Base-by-base conservation (phyloP, 2,329 filamentous ascomycete species). In the Paradendryphiella salina region DNA sequence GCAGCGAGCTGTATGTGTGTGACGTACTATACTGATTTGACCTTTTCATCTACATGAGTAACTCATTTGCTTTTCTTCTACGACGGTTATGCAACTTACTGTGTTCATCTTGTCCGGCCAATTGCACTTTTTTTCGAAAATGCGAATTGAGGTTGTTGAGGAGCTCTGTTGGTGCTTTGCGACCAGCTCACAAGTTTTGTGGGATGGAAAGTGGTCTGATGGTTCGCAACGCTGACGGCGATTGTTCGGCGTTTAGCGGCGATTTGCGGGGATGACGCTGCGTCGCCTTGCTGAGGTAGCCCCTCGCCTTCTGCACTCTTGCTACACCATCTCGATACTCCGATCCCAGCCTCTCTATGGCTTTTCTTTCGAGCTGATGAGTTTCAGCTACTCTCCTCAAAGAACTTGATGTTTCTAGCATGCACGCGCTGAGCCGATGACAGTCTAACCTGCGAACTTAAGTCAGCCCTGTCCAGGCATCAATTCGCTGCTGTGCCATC, bases 11-110 rank as follows among this genome's bases (percentile, higher is more conserved):
- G 26, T 18, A 11, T 36, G 20, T 21, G 8, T 46, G 54, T 67
- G 67, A 71, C 77, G 74, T 77, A 83, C 81, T 81, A 82, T 59
- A 82, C 82, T 57, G 81, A 84, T 76, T 76, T 76, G 53, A 83
- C 76, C 80, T 83, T 60, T n/a, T 43, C 15, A 28, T 28, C 1
- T n/a, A 14, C 3, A 8, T 34, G 18, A 40, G 26, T 31, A 29
- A 31, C 28, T 31, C 4, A 8, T 31, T 4, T 10, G 3, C 20
- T n/a, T 21, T n/a, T 9, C n/a, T 21, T 15, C 13, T 15, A 23
- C 1, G 13, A 9, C 13, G 13, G 4, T 1, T 3, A 4, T 9
- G 7, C 17, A 35, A 64, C 78, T 60, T 73, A 81, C 80, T 43
- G 80, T 82, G 67, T 82, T 82, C 80, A 82, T 82, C 50, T 26